These are phyloP conservation scores for Boletus smithii DNA, from an alignment of 1,284 basidiomycete genomes.

Conservation along the genomic window DNA sequence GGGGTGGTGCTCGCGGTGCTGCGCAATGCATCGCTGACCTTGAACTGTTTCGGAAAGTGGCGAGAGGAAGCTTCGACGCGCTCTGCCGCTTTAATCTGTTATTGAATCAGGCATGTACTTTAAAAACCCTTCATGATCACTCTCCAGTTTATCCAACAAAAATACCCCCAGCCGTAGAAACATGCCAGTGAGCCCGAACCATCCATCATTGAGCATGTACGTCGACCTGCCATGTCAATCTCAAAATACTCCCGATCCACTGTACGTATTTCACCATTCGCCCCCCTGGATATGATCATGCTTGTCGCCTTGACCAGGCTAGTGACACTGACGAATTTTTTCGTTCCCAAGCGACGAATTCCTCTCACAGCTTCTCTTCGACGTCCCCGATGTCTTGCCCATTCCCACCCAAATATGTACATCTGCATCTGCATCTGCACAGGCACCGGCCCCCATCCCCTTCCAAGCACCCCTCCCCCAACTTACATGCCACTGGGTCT, in stretches of 20 bases:
- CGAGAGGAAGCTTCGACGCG: neutral
- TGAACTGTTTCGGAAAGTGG: slow-evolving; percentile 2
- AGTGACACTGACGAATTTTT: neutral
- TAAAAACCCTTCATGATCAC: slow-evolving; percentile 5
- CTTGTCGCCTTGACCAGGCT: neutral
- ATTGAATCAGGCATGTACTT: slow-evolving; percentile 1
- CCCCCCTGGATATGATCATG: neutral
- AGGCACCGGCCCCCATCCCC: neutral
- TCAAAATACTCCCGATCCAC: slow-evolving; percentile 1
- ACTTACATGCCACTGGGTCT: slow-evolving; percentile 15
- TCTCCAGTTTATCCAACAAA: neutral
- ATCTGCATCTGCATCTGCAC: neutral
- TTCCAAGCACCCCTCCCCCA: neutral
- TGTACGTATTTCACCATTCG: slow-evolving; percentile 12
- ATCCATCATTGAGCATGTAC: neutral
- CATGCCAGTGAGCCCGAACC: neutral
- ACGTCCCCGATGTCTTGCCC: neutral
- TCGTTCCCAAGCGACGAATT: slow-evolving; percentile 17
- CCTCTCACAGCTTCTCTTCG: slow-evolving; percentile 10
- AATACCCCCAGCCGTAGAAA: neutral
- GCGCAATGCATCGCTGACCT: slow-evolving; percentile 1
- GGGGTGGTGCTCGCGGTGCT: neutral
- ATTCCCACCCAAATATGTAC: neutral
- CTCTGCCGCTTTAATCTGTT: neutral
- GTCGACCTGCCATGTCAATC: neutral